These are phyloP conservation scores for Hypomyces rosellus DNA, from an alignment of 2,329 filamentous ascomycete genomes.

Conservation along the genomic window DNA sequence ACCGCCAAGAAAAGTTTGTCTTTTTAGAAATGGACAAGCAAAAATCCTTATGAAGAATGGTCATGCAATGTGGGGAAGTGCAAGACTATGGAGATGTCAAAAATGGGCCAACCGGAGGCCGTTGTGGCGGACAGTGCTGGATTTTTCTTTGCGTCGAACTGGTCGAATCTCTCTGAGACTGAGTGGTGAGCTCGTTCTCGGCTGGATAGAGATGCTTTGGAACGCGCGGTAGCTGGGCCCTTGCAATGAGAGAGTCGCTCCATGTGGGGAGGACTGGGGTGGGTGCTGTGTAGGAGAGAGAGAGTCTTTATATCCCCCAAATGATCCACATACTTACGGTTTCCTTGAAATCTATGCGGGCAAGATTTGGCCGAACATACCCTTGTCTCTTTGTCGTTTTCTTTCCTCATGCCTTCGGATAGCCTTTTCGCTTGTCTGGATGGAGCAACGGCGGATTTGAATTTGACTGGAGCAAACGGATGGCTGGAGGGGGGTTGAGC, in stretches of 20 bases:
- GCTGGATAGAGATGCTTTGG: constrained; percentile 14
- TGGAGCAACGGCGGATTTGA: constrained; percentile 27
- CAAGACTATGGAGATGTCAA: constrained; percentile 23
- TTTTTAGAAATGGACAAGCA: constrained; percentile 22
- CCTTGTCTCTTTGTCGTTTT: constrained; percentile 15
- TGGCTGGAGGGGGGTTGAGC: constrained; percentile 22
- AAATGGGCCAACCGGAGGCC: constrained; percentile 9
- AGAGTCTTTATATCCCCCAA: constrained; percentile 11
- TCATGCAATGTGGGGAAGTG: constrained; percentile 26
- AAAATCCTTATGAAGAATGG: constrained; percentile 32
- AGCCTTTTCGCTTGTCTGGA: constrained; percentile 23
- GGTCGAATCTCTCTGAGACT: background rate
- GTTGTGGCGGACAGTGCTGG: constrained; percentile 1
- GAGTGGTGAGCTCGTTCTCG: background rate
- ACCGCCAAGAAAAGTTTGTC: constrained; percentile 29
- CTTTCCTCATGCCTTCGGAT: constrained; percentile 22
- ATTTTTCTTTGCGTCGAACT: constrained; percentile 1
- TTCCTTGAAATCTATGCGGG: constrained; percentile 15
- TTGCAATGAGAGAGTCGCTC: constrained; percentile 14
- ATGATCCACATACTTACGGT: constrained; percentile 14
- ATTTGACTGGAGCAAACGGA: constrained; percentile 29
- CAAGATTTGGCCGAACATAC: constrained; percentile 15
- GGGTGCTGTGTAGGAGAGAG: background rate
- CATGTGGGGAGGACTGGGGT: constrained; percentile 6
- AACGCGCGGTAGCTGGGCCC: constrained; percentile 17